Evolutionary conservation across 176 grass and related monocot genomes (phyloP).

Genomic region (Oryza brachyantha): DNA sequence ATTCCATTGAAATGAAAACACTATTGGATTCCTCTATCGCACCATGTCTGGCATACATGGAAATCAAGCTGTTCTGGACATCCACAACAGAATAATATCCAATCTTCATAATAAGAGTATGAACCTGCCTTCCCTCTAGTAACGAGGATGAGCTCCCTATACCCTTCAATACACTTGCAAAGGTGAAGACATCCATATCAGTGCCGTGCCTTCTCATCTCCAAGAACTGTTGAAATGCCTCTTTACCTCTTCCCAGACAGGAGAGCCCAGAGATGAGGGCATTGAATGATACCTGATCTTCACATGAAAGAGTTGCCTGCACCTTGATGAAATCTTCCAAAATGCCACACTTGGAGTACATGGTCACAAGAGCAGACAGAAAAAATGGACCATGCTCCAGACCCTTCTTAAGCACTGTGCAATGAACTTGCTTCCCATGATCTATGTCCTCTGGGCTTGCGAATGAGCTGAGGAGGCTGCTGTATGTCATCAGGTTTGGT

Average conservation of each 20-base stretch:
- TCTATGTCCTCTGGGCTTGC: not conserved
- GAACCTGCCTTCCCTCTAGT: slow-evolving; percentile 34
- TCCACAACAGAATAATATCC: not conserved
- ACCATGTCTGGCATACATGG: slow-evolving; percentile 42
- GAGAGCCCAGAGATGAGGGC: slow-evolving; percentile 29
- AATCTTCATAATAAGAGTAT: slow-evolving; percentile 36
- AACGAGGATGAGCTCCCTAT: slow-evolving; percentile 20
- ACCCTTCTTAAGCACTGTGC: not conserved
- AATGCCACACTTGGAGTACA: slow-evolving; percentile 41
- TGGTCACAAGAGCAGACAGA: slow-evolving; percentile 18
- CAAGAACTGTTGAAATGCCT: slow-evolving; percentile 28
- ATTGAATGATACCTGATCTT: slow-evolving; percentile 32
- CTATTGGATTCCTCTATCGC: slow-evolving; percentile 23
- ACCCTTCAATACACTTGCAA: slow-evolving; percentile 32
- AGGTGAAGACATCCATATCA: slow-evolving; percentile 25
- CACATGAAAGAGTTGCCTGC: not conserved
- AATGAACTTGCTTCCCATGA: slow-evolving; percentile 21
- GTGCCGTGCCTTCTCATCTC: slow-evolving; percentile 31
- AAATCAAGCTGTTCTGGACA: slow-evolving; percentile 30
- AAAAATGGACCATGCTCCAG: slow-evolving; percentile 17
- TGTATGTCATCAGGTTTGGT: slow-evolving; percentile 39
- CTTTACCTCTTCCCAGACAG: slow-evolving; percentile 20
- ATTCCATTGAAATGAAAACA: slow-evolving; percentile 13
- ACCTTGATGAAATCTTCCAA: slow-evolving; percentile 29
- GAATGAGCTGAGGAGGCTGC: slow-evolving; percentile 38